Evolutionary conservation across 176 grass and related monocot species (phyloP), one percentile per base, ranked within the genome.

Genomic region (Elymus sibiricus): DNA sequence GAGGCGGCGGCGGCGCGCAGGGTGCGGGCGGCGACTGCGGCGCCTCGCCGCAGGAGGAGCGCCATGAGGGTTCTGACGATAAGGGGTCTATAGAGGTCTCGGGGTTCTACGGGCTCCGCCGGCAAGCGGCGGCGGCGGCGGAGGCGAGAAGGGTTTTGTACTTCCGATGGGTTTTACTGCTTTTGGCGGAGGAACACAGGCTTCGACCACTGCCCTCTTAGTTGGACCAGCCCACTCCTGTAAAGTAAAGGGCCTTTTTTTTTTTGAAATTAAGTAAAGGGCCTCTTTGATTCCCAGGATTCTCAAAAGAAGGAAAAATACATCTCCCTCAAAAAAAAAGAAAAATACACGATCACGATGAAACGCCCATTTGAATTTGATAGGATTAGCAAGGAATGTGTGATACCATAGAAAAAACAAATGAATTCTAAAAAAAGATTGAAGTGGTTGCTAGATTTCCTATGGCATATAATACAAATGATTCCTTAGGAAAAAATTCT

Each of bases 11-110:
- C 77, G 19, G 77, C 62, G 62, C 85, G 81, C 70, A 91, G 44
- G 38, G 93, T 79, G 81, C 79, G 87, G 43, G 88, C 61, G 35
- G 75, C 81, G 44, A 85, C 34, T 15, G 79, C 67, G 42, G 61
- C 60, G 35, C 74, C 86, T 81, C 90, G 82, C 39, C 90, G 83
- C 43, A 82, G 83, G 35, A 92, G 79, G 82, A 77, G 77, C 38
- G 88, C 75, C 85, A 92, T 85, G 47, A 55, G 47, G 42, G 15
- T 35, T 79, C 26, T 64, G 9, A 12, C 24, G 42, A 73, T 31
- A 40, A 72, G 37, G 67, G 67, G 32, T 77, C 55, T 84, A 26
- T 15, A 49, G 86, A 84, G 61, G 53, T 10, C 40, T 78, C 42
- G 67, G 77, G 70, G 14, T 72, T 42, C 40, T 31, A 32, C 14